Evolutionary conservation across 148 eudicot species (phyloP).

Genomic region (Amaranthus hypochondriacus): DNA sequence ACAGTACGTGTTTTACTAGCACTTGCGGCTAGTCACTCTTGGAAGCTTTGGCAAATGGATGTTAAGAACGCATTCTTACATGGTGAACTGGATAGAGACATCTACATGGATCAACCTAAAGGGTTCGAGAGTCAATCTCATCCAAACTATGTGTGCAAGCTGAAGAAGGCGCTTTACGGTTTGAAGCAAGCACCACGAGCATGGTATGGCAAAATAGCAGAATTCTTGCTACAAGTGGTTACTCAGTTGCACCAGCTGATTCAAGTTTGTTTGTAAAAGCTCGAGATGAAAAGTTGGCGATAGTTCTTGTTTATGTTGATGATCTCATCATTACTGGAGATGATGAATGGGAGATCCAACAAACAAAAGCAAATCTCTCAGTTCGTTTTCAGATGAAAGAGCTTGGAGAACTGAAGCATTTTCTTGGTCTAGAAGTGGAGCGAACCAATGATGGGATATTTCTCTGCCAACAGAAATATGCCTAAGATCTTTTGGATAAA

Average conservation of each 20-base stretch:
- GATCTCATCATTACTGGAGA: constrained; percentile 17
- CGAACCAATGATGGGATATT: not conserved
- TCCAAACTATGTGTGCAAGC: too few relatives aligned
- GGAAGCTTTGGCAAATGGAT: too few relatives aligned
- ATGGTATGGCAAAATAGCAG: constrained; percentile 22
- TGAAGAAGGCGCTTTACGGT: too few relatives aligned
- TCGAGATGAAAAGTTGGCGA: constrained; percentile 1
- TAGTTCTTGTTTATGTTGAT: not conserved
- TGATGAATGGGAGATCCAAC: not conserved
- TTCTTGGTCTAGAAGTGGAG: not conserved
- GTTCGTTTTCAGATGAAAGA: constrained; percentile 12
- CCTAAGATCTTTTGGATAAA: not conserved
- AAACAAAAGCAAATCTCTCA: constrained; percentile 1
- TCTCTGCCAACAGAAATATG: not conserved
- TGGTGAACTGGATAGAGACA: too few relatives aligned
- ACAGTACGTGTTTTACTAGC: too few relatives aligned
- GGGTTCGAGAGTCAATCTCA: too few relatives aligned
- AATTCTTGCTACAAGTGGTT: constrained; percentile 20
- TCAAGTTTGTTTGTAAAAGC: not conserved
- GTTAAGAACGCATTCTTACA: too few relatives aligned
- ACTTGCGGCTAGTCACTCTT: too few relatives aligned
- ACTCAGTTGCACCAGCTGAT: constrained; percentile 5
- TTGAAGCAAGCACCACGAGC: constrained; percentile 3
- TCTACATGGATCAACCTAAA: too few relatives aligned
- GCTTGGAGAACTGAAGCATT: constrained; percentile 1